A percentile compares a stretch with the other conserved stretches of the same genome.
Evolutionary conservation across 129 eudicot species (phyloP).

Genomic region (Solidago caesia): DNA sequence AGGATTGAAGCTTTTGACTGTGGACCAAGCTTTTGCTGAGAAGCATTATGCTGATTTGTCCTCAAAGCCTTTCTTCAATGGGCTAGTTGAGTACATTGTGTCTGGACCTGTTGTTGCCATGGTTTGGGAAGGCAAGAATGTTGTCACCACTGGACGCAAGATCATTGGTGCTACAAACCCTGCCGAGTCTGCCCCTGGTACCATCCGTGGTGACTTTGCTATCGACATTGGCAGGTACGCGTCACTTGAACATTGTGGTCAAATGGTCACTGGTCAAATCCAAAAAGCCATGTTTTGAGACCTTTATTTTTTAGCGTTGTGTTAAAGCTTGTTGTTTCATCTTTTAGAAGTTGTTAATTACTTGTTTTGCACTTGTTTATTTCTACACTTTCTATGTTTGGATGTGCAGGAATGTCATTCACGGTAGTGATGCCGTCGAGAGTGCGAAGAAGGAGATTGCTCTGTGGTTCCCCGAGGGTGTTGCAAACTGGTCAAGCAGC

Average conservation of each 20-base stretch:
- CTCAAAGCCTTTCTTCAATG: slow-evolving; percentile 81
- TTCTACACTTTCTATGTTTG: neutral
- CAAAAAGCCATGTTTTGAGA: neutral
- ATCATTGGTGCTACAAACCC: slow-evolving; percentile 98
- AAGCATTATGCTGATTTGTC: slow-evolving; percentile 90
- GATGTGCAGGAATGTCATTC: slow-evolving; percentile 80
- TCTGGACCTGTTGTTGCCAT: slow-evolving; percentile 96
- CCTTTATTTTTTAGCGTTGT: neutral
- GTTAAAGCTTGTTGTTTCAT: neutral
- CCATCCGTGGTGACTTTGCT: slow-evolving; percentile 96
- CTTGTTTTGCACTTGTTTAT: neutral
- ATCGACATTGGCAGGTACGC: slow-evolving; percentile 87
- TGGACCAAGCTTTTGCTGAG: slow-evolving; percentile 83
- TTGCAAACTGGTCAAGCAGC: slow-evolving; percentile 83
- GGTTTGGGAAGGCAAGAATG: slow-evolving; percentile 97
- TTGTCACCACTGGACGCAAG: slow-evolving; percentile 79
- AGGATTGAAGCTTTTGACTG: slow-evolving; percentile 81
- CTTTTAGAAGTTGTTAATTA: neutral
- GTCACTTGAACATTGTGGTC: neutral
- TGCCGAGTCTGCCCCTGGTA: slow-evolving; percentile 89
- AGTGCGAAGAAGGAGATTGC: slow-evolving; percentile 89
- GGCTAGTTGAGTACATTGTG: slow-evolving; percentile 79
- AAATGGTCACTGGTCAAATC: neutral
- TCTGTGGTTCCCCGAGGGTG: slow-evolving; percentile 92
- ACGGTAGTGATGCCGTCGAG: slow-evolving; percentile 93